Conservation (phyloP, 2,329 filamentous ascomycete genomes). For the Curvularia sp. region DNA sequence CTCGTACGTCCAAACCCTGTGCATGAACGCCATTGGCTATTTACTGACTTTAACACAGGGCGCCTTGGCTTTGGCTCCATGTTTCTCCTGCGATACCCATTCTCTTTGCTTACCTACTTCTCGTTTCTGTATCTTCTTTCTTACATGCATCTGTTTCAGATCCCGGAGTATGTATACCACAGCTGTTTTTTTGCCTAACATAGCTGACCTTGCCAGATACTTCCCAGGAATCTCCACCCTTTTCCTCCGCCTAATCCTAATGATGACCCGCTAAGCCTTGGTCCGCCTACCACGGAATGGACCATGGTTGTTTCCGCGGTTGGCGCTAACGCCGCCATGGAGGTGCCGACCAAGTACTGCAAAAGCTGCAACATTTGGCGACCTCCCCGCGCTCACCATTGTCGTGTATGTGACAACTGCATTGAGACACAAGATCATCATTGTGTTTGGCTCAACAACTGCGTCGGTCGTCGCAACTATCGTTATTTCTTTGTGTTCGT, state of each 20-base stretch:
- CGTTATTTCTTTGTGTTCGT: constrained; percentile 97
- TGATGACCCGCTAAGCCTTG: constrained; percentile 81
- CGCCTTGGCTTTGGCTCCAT: constrained; percentile 83
- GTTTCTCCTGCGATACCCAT: constrained; percentile 89
- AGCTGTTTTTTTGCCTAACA: neutral
- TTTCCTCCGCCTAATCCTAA: constrained; percentile 78
- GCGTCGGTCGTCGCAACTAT: constrained; percentile 95
- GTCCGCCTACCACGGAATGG: constrained; percentile 92
- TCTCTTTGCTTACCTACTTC: constrained; percentile 88
- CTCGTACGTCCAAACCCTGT: constrained; percentile 60
- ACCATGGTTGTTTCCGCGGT: constrained; percentile 84
- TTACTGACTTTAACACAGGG: constrained; percentile 53
- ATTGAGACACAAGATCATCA: constrained; percentile 97
- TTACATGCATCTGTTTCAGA: constrained; percentile 90
- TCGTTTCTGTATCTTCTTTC: constrained; percentile 90
- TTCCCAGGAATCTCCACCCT: constrained; percentile 88
- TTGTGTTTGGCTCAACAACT: constrained; percentile 99
- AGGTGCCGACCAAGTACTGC: constrained; percentile 97
- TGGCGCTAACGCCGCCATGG: constrained; percentile 82
- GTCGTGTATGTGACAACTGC: constrained; percentile 95
- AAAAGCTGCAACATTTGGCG: constrained; percentile 98
- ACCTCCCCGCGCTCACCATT: constrained; percentile 93
- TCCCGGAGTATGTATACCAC: constrained; percentile 76
- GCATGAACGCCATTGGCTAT: neutral
- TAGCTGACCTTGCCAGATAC: constrained; percentile 66